These are phyloP conservation scores for Grifola frondosa DNA, from an alignment of 1,284 basidiomycete genomes.

Conservation along the genomic window DNA sequence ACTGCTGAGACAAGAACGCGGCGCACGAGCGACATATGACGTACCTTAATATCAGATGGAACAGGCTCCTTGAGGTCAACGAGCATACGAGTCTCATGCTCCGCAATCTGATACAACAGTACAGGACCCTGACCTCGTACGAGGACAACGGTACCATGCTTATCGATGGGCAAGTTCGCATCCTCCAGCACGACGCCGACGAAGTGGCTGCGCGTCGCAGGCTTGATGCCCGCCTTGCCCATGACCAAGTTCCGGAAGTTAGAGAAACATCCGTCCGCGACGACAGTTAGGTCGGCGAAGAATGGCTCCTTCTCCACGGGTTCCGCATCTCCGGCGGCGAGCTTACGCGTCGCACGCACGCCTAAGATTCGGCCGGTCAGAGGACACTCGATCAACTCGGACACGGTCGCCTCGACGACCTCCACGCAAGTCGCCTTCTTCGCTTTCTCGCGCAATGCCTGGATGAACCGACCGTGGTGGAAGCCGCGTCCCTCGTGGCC, in stretches of 20 bases:
- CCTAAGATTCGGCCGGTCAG: conserved; percentile 60
- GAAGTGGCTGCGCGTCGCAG: conserved; percentile 17
- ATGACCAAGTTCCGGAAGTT: conserved; percentile 69
- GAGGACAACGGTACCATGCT: conserved; percentile 86
- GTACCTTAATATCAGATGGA: conserved; percentile 78
- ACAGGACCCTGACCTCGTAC: conserved; percentile 76
- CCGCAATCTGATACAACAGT: conserved; percentile 85
- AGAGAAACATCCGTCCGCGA: conserved; percentile 96
- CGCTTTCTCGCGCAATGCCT: conserved; percentile 73
- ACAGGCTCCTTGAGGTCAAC: conserved; percentile 89
- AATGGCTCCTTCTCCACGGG: conserved; percentile 50
- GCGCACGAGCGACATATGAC: conserved; percentile 18
- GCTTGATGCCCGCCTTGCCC: conserved; percentile 31
- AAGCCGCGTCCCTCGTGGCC: conserved; percentile 76
- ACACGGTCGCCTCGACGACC: conserved; percentile 82
- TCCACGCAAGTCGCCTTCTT: conserved; percentile 60
- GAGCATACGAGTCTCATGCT: conserved; percentile 85
- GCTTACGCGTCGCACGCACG: conserved; percentile 51
- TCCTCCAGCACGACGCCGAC: conserved; percentile 19
- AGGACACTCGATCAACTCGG: conserved; percentile 67
- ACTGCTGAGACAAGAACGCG: not conserved
- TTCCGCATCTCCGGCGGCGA: conserved; percentile 25
- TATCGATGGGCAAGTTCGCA: conserved; percentile 73
- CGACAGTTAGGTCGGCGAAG: conserved; percentile 78
- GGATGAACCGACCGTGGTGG: conserved; percentile 94